Evolutionary conservation across 2,329 filamentous ascomycete species (phyloP), one percentile per base, ranked within the genome.

Genomic region (Cladosporium phlei): DNA sequence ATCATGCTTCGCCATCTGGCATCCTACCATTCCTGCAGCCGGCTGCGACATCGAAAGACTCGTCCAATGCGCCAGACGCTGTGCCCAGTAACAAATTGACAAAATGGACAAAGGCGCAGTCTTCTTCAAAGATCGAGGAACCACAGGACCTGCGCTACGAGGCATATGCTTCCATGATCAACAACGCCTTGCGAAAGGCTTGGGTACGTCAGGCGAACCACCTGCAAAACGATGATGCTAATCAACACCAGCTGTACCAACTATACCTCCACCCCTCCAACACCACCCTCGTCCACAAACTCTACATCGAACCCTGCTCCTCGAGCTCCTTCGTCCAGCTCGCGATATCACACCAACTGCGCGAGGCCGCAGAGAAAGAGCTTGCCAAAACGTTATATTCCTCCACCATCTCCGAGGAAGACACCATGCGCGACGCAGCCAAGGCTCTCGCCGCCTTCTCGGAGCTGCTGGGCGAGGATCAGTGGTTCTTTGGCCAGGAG

Each of bases 1-100:
- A 97, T 66, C 93, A 97, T 71, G 89, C 91, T 42, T 95, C 90
- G 2, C 91, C 91, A 0, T 85, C 83, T 17, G 90, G 91, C 48
- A 76, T 83, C n/a, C 76, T 97, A 11, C 93, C 93, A 0, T 97
- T 95, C 68, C 76, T 98, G 33, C 76, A 91, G 7, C 84, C 86
- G 8, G 58, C 59, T 56, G 53, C 56, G 11, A 55, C 53, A 38
- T 51, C 66, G 14, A 45, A 29, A 17, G 42, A 45, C 16, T 37
- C 42, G 11, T 29, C 22, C 14, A 29, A 20, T 45, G 17, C 32
- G 19, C 54, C 57, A 11, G 58, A 71, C 24, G 66, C 69, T 42
- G 61, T 90, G 3, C 68, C 80, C 0, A 79, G 83, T 2, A 78
- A 71, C 54, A 86, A 83, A 57, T 72, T 95, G 38, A 77, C 82